Evolutionary conservation across 257 asterid species (phyloP), one percentile per base, ranked within the genome.

Genomic region (Primulina huaijiensis): DNA sequence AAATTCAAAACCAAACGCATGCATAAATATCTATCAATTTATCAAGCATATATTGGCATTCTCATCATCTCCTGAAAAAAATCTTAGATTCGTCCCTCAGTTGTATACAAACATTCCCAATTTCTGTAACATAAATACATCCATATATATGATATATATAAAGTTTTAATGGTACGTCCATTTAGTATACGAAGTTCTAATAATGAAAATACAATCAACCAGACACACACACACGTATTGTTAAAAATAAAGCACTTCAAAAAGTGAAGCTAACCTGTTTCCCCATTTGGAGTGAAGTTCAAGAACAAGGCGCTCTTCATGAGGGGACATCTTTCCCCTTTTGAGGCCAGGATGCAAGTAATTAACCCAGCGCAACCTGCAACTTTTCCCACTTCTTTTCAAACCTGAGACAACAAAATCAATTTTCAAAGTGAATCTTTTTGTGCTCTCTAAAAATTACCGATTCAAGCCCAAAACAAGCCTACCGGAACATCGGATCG

Each of bases 331-430:
- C 80, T 88, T 92, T 53, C 90, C 92, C 68, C 97, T 74, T 63
- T 87, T 92, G 75, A 92, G 92, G 57, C 86, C 87, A 17, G 98
- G 98, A 70, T 90, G 86, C 43, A 92, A 81, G 80, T 92, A 92
- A 72, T 92, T 92, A 77, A 92, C 96, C 97, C 98, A 92, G 64
- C 98, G 90, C 74, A 92, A 65, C 79, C 98, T 77, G 93, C 98
- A 92, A 72, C 98, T 88, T 74, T 92, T 92, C 56, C 98, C 98
- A 20, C 92, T 85, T 79, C 98, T 81, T 75, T 88, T 92, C 74
- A 88, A 64, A 82, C 96, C 98, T 92, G 20, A 50, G 20, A 77
- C 37, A 80, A 6, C 7, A 53, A 74, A 27, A 53, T n/a, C 34
- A 12, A 74, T 17, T 50, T 17, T 16, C 57, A 50, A 50, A 65